These are phyloP conservation scores for Xerocomellus dryophilus DNA, from an alignment of 768 basidiomycete species.

Conservation along the genomic window DNA sequence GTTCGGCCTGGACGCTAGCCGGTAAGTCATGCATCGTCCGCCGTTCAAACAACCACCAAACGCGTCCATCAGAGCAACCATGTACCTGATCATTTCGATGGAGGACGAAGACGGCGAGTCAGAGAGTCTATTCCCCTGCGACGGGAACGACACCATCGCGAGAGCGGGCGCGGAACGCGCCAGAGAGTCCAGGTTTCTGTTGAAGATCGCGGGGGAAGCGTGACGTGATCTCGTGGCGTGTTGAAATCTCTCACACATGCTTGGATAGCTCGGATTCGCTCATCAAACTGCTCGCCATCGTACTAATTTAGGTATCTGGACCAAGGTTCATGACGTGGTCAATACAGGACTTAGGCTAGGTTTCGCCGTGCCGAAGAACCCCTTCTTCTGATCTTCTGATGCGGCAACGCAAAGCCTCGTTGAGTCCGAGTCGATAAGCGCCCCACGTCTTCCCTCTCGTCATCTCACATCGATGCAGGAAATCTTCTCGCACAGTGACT, in stretches of 20 bases:
- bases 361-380: background rate
- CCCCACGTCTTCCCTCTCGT: background rate
- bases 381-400: no score
- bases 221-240: slow-evolving; percentile 9
- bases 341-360: background rate
- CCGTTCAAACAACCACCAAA: background rate
- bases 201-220: slow-evolving; percentile 22
- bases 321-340: background rate
- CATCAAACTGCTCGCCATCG: background rate
- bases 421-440: background rate
- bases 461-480: no score
- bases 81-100: slow-evolving; percentile 26
- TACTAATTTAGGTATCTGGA: background rate
- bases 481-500: background rate
- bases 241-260: background rate
- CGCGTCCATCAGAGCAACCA: slow-evolving; percentile 14
- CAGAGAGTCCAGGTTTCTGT: slow-evolving; percentile 23
- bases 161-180: slow-evolving; percentile 27
- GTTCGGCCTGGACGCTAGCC: slow-evolving; percentile 21
- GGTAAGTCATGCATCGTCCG: slow-evolving; percentile 12
- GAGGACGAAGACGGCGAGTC: slow-evolving; percentile 24
- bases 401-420: background rate
- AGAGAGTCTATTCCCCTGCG: slow-evolving; percentile 32
- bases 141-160: slow-evolving; percentile 25
- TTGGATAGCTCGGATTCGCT: background rate